A percentile compares a stretch with the other conserved stretches of the same genome.
phyloP scores from a whole-genome alignment of 2,329 filamentous ascomycete genomes.

The Alternaria consortialis region DNA sequence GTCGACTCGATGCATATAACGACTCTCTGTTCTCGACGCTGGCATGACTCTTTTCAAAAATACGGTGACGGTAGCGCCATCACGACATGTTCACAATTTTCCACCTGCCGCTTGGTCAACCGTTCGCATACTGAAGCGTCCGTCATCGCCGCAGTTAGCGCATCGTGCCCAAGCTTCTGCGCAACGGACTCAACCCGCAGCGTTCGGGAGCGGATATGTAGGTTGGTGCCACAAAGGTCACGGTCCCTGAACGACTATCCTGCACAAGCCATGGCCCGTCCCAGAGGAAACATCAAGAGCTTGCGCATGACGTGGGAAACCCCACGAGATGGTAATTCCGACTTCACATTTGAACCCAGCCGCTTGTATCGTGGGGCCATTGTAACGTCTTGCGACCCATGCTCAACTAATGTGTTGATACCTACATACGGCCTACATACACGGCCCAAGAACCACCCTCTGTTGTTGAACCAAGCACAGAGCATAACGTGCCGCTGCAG shows the following conservation, averaged over 20 bases:
- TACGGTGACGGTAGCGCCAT: constrained; percentile 33
- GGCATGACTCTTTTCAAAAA: constrained; percentile 18
- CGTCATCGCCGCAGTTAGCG: neutral
- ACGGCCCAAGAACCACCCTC: constrained; percentile 25
- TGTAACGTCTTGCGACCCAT: constrained; percentile 28
- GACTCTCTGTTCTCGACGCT: constrained; percentile 16
- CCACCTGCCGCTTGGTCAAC: constrained; percentile 10
- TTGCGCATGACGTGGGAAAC: constrained; percentile 31
- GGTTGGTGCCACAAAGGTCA: constrained; percentile 36
- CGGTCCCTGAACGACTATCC: constrained; percentile 31
- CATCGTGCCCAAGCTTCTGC: constrained; percentile 25
- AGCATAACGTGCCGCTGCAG: constrained; percentile 24
- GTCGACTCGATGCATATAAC: constrained; percentile 24
- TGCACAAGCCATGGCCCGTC: constrained; percentile 28
- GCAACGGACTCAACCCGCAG: constrained; percentile 20
- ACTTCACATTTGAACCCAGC: constrained; percentile 28
- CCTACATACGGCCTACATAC: neutral
- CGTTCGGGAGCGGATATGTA: constrained; percentile 30
- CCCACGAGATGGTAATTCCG: constrained; percentile 41
- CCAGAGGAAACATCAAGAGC: constrained; percentile 25
- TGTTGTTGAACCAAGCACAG: constrained; percentile 25
- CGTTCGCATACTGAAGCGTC: constrained; percentile 9
- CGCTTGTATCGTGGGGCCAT: constrained; percentile 23
- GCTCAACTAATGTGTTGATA: constrained; percentile 9
- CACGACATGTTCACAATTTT: constrained; percentile 1